Evolutionary conservation across 2,329 filamentous ascomycete genomes (phyloP).

Genomic region (Penicillium sp.): DNA sequence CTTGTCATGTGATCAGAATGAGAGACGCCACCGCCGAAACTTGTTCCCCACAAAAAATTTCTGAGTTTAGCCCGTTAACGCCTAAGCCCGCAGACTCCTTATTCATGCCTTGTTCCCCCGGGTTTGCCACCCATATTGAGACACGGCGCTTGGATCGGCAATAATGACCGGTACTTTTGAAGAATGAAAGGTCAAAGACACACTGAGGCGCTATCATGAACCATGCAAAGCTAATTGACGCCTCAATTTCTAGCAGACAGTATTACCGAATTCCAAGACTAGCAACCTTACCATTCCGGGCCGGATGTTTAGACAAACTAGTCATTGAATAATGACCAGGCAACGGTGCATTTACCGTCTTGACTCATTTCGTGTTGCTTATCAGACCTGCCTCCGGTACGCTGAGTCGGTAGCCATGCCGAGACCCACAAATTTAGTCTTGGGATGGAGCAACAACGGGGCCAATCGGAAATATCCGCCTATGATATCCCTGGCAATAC

Average conservation of each 20-base stretch:
- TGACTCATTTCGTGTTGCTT: neutral
- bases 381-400: neutral
- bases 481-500: neutral
- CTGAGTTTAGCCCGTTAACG: neutral
- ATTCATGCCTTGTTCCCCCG: neutral
- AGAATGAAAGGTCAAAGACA: too few species aligned
- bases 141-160: neutral
- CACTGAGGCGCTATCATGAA: neutral
- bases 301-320: neutral
- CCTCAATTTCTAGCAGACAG: neutral
- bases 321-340: neutral
- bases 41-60: neutral
- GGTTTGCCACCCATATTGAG: neutral
- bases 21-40: neutral
- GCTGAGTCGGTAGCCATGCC: neutral
- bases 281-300: neutral
- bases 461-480: neutral
- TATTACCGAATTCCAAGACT: neutral
- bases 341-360: neutral
- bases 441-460: neutral
- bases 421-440: neutral
- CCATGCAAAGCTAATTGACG: neutral
- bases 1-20: neutral
- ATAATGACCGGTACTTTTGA: too few species aligned
- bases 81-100: neutral